phyloP scores from a whole-genome alignment of 2,329 filamentous ascomycete genomes.

The Fusarium devonianum region DNA sequence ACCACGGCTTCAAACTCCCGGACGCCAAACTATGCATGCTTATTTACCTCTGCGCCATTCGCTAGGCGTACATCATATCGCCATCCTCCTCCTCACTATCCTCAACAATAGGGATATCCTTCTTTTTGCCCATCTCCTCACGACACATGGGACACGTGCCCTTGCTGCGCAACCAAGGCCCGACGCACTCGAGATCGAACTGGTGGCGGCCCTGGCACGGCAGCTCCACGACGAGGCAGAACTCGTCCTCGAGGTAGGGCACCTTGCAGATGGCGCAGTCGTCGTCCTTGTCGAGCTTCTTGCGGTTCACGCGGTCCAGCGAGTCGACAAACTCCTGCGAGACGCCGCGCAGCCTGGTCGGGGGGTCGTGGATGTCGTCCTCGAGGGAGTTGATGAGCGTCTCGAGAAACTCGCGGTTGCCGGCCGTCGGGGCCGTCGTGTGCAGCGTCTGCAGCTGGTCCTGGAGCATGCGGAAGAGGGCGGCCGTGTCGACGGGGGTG shows the following conservation, averaged over 20 bases:
- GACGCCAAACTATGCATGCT: conserved; percentile 39
- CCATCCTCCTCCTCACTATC: conserved; percentile 61
- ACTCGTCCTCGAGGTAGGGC: conserved; percentile 66
- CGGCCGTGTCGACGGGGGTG: conserved; percentile 65
- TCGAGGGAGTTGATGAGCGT: conserved; percentile 58
- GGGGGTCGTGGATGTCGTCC: conserved; percentile 60
- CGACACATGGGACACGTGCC: conserved; percentile 71
- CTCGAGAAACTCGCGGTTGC: conserved; percentile 59
- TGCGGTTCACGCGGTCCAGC: conserved; percentile 64
- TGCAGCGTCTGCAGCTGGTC: conserved; percentile 64
- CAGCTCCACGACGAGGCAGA: conserved; percentile 69
- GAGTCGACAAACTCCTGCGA: conserved; percentile 65
- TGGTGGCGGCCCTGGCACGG: conserved; percentile 65
- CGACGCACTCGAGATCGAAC: conserved; percentile 73
- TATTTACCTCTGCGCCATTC: neutral
- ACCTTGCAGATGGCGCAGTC: conserved; percentile 70
- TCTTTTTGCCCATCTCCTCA: conserved; percentile 65
- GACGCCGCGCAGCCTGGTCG: conserved; percentile 61
- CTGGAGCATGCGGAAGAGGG: conserved; percentile 65
- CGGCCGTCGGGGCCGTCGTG: conserved; percentile 55
- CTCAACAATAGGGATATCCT: conserved; percentile 52
- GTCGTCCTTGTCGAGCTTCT: conserved; percentile 58
- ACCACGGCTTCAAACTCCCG: conserved; percentile 38
- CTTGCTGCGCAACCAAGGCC: conserved; percentile 69
- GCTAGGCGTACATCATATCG: conserved; percentile 55